Conservation (phyloP, 495 filamentous ascomycete genomes). For the Penicillium ochrochloron region DNA sequence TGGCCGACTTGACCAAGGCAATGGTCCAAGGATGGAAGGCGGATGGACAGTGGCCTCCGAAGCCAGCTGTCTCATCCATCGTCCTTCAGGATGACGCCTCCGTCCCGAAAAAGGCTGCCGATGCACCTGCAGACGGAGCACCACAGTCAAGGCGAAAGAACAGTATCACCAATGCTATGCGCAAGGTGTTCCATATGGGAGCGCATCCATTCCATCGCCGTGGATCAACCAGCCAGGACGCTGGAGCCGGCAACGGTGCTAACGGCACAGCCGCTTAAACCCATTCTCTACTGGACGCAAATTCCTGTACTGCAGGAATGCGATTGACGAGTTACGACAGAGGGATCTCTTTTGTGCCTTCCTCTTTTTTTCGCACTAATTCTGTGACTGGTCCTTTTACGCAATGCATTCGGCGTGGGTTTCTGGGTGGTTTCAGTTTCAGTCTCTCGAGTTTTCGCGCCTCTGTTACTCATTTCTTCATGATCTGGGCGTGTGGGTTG, state of each 20-base stretch:
- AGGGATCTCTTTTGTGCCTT: neutral
- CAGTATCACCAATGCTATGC: slow-evolving; percentile 49
- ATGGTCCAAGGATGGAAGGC: slow-evolving; percentile 92
- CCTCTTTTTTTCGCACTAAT: neutral
- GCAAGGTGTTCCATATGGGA: slow-evolving; percentile 50
- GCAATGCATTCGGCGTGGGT: slow-evolving; percentile 17
- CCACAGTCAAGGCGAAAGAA: slow-evolving; percentile 40
- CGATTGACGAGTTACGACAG: slow-evolving; percentile 12
- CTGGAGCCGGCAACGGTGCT: slow-evolving; percentile 16
- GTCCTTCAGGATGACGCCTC: slow-evolving; percentile 41
- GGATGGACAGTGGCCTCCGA: slow-evolving; percentile 93
- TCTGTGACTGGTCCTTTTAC: slow-evolving; percentile 4
- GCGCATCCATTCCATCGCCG: slow-evolving; percentile 50
- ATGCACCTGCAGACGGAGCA: slow-evolving; percentile 18
- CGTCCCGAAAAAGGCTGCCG: slow-evolving; percentile 27
- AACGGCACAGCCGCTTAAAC: slow-evolving; percentile 18
- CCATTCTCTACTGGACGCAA: slow-evolving; percentile 5
- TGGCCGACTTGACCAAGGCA: slow-evolving; percentile 76
- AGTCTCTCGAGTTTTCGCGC: slow-evolving; percentile 8
- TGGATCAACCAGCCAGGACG: slow-evolving; percentile 40
- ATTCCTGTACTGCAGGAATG: neutral
- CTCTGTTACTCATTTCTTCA: slow-evolving; percentile 16
- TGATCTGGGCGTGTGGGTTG: slow-evolving; percentile 7
- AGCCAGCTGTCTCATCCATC: slow-evolving; percentile 42
- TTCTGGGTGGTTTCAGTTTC: slow-evolving; percentile 7